Evolutionary conservation across 139 green algal genomes (phyloP).

Genomic region (Diplosphaera chodatii): DNA sequence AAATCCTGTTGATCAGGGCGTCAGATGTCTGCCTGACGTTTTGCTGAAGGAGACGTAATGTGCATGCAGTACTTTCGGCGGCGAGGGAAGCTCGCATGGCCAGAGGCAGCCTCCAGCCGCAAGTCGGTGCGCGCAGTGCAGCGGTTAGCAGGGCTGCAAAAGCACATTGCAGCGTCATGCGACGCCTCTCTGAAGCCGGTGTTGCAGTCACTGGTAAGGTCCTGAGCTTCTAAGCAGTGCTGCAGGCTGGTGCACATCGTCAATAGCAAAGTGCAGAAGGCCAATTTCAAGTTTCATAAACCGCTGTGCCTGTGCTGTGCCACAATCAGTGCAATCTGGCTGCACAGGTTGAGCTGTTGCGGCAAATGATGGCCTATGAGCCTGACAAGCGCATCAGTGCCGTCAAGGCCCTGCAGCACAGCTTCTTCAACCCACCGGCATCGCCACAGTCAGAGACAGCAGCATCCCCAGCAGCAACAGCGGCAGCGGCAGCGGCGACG

Average conservation of each 20-base stretch:
- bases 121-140: conserved; percentile 75
- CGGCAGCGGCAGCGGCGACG: background rate
- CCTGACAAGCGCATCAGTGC: conserved; percentile 61
- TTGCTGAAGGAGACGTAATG: no score
- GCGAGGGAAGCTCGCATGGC: conserved; percentile 50
- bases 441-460: background rate
- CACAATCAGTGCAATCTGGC: no score
- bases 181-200: conserved; percentile 21
- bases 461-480: background rate
- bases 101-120: conserved; percentile 49
- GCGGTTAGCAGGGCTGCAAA: conserved; percentile 24
- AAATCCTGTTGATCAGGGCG: no score
- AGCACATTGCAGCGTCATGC: conserved; percentile 1
- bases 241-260: no score
- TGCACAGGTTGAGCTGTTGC: conserved; percentile 42
- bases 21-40: no score
- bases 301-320: no score
- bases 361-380: conserved; percentile 60
- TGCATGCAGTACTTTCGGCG: background rate
- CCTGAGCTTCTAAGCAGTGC: no score
- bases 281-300: no score
- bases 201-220: conserved; percentile 12
- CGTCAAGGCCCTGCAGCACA: conserved; percentile 67
- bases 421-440: conserved; percentile 68
- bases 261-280: no score